Base-by-base conservation (phyloP, 495 filamentous ascomycete species). In the Aspergillus sclerotioniger region DNA sequence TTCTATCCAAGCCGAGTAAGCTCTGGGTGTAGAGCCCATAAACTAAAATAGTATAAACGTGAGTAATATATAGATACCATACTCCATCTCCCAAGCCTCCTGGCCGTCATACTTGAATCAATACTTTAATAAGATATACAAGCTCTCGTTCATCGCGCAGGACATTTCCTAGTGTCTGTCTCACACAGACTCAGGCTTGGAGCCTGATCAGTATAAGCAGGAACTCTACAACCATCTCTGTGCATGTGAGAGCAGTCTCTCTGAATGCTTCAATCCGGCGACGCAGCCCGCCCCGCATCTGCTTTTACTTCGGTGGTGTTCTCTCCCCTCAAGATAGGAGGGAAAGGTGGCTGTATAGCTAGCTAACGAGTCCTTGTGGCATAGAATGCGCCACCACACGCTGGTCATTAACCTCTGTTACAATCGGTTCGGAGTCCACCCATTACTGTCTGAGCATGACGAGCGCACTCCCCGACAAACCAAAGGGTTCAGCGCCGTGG, bases 301-400 rank as follows among this genome's bases (percentile, higher is more conserved):
- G 8, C 16, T 71, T 3, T 28, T 73, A 6, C 65, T 73, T 43
- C 53, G 61, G 70, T 72, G 16, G 67, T 55, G 4, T 8, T 16
- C 8, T 7, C n/a, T 1, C 19, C 9, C 39, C 29, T 20, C 49
- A 15, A 43, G 9, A 31, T 43, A 12, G 8, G 13, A 33, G 51
- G 9, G 10, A 13, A 44, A 21, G 0, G 39, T 20, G 2, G 15
- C 43, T 31, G n/a, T n/a, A n/a, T n/a, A n/a, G n/a, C n/a, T n/a
- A n/a, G n/a, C n/a, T n/a, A 47, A 5, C 33, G 1, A 10, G n/a
- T n/a, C n/a, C n/a, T n/a, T n/a, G n/a, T 16, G 7, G 5, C 35
- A 12, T n/a, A 72, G 70, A 13, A 73, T 73, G 65, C 68, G 70
- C 13, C 71, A 69, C 31, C 60, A 73, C 39, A 63, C 70, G 2